Conservation (phyloP, 441 rosid genomes). For the Adansonia grandidieri region DNA sequence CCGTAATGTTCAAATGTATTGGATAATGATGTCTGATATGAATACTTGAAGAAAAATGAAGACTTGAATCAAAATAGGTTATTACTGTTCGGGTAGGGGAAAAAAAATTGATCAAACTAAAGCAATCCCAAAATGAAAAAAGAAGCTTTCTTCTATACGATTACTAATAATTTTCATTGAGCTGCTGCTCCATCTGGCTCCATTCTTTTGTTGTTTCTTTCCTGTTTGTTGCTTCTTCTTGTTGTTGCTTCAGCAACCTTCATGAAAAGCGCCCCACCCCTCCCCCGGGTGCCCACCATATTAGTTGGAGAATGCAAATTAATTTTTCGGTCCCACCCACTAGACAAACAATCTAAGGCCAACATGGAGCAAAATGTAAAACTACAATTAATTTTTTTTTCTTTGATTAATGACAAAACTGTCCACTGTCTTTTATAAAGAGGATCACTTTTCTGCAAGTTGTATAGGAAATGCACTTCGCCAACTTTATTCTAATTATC, state of each 20-base stretch:
- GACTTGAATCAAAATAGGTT: too few relatives aligned
- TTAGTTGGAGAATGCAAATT: neutral
- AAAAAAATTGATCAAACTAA: neutral
- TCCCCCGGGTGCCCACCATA: too few relatives aligned
- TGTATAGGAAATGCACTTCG: constrained; percentile 45
- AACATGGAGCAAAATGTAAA: constrained; percentile 35
- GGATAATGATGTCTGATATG: too few relatives aligned
- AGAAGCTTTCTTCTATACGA: too few relatives aligned
- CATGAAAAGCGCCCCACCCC: too few relatives aligned
- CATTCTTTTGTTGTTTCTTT: constrained; percentile 22
- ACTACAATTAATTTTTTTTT: constrained; percentile 6
- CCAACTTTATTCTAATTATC: constrained; percentile 34
- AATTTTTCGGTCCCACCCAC: constrained; percentile 43
- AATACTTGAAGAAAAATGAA: too few relatives aligned
- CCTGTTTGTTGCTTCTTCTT: constrained; percentile 28
- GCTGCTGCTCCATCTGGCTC: constrained; percentile 17
- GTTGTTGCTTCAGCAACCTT: constrained; percentile 19
- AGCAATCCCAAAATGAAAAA: constrained; percentile 16
- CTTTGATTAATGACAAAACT: too few relatives aligned
- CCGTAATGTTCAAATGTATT: too few relatives aligned
- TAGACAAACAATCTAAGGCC: constrained; percentile 43
- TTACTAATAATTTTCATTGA: neutral
- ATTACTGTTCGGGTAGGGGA: neutral
- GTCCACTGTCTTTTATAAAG: too few relatives aligned
- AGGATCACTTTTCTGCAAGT: constrained; percentile 39